Percentiles rank a stretch among this genome's conserved stretches.
phyloP scores from a whole-genome alignment of 345 rosid species.

The Citropsis articulata region DNA sequence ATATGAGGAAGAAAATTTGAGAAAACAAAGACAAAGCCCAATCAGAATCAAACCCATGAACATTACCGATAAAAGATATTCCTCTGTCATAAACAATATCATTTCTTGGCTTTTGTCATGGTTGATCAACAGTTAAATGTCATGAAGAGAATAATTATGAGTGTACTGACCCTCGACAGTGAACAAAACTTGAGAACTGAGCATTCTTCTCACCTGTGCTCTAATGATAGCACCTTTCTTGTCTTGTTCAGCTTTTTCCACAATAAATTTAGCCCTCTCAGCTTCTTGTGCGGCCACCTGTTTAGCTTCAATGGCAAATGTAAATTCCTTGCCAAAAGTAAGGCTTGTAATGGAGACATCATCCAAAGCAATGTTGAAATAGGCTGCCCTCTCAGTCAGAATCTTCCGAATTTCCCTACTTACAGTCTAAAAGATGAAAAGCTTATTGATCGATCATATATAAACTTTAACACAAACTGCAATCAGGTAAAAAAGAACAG shows the following conservation, averaged over 20 bases:
- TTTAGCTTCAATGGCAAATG: slow-evolving; percentile 92
- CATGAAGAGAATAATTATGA: not conserved
- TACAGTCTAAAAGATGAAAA: slow-evolving; percentile 45
- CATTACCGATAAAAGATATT: not conserved
- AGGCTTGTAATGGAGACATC: slow-evolving; percentile 88
- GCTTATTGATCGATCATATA: not conserved
- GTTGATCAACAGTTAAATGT: not conserved
- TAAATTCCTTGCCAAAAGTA: slow-evolving; percentile 90
- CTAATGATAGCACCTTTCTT: slow-evolving; percentile 85
- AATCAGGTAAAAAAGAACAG: not conserved
- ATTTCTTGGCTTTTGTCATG: not conserved
- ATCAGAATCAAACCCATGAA: not conserved
- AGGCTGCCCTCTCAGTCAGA: slow-evolving; percentile 73
- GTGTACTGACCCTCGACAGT: not conserved
- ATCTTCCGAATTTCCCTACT: slow-evolving; percentile 87
- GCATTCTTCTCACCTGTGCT: slow-evolving; percentile 62
- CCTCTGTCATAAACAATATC: not conserved
- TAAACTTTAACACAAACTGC: not conserved
- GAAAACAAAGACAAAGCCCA: not conserved
- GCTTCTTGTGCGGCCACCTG: slow-evolving; percentile 98
- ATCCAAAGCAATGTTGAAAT: slow-evolving; percentile 75
- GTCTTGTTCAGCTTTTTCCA: slow-evolving; percentile 96
- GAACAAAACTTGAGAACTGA: not conserved
- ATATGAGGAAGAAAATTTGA: too few species aligned
- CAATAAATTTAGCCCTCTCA: slow-evolving; percentile 87